These are phyloP conservation scores for Arabidopsis lyrata DNA, from an alignment of 441 rosid genomes.

Conservation along the genomic window DNA sequence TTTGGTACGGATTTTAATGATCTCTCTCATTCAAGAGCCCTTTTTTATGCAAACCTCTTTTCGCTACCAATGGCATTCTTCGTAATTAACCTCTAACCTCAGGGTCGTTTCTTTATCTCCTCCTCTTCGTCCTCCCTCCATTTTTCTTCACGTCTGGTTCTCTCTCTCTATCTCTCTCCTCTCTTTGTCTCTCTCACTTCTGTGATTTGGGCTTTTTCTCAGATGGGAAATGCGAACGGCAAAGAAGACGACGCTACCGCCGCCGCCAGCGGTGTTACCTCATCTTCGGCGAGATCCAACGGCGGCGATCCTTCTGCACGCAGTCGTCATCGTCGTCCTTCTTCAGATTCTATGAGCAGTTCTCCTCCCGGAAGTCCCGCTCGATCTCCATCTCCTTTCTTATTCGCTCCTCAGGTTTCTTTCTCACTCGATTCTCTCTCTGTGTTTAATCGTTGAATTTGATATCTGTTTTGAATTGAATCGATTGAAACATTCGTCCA, in stretches of 20 bases:
- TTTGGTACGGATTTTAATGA: slow-evolving; percentile 39
- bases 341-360: slow-evolving; percentile 53
- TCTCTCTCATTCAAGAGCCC: neutral
- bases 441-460: slow-evolving; percentile 33
- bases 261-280: slow-evolving; percentile 28
- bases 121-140: slow-evolving; percentile 46
- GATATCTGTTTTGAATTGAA: slow-evolving; percentile 29
- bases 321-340: slow-evolving; percentile 46
- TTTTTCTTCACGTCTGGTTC: slow-evolving; percentile 44
- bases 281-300: slow-evolving; percentile 52
- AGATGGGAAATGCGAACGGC: slow-evolving; percentile 82
- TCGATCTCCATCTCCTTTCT: slow-evolving; percentile 66
- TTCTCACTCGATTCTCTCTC: neutral
- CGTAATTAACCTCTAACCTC: slow-evolving; percentile 32
- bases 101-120: slow-evolving; percentile 9
- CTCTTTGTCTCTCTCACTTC: slow-evolving; percentile 22
- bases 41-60: slow-evolving; percentile 18
- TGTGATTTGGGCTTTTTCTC: slow-evolving; percentile 35
- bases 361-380: slow-evolving; percentile 63
- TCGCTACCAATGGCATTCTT: slow-evolving; percentile 23
- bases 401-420: slow-evolving; percentile 76
- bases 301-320: slow-evolving; percentile 47
- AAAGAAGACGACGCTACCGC: slow-evolving; percentile 50
- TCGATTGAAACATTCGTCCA: slow-evolving; percentile 15
- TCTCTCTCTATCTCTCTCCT: slow-evolving; percentile 21